A percentile compares a stretch with the other conserved stretches of the same genome.
These are phyloP conservation scores for Leccinum obscurum DNA, from an alignment of 768 basidiomycete species.

Conservation along the genomic window DNA sequence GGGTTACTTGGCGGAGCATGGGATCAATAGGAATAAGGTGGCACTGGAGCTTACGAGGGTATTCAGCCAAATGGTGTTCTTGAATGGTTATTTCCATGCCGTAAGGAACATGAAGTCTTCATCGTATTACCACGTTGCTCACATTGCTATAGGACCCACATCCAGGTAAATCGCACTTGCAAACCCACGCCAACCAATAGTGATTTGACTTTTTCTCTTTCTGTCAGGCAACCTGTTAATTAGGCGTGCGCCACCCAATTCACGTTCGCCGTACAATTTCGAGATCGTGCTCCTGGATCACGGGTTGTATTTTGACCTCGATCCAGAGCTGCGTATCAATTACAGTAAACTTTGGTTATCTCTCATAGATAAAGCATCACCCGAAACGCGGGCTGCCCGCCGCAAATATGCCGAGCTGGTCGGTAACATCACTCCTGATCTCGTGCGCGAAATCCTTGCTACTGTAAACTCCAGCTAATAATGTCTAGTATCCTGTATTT, in stretches of 20 bases:
- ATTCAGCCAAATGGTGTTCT: constrained; percentile 93
- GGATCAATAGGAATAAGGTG: constrained; percentile 93
- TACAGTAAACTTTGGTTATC: constrained; percentile 91
- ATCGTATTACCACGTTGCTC: constrained; percentile 9
- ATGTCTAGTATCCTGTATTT: constrained; percentile 81
- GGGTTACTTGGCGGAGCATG: constrained; percentile 72
- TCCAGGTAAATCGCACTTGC: constrained; percentile 50
- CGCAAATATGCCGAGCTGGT: constrained; percentile 87
- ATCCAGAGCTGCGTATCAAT: constrained; percentile 74
- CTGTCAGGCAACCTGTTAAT: constrained; percentile 84
- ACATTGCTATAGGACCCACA: constrained; percentile 71
- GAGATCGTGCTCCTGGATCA: constrained; percentile 96
- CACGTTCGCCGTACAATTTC: constrained; percentile 88
- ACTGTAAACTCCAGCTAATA: constrained; percentile 1
- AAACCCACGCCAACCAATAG: constrained; percentile 3
- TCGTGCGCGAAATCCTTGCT: constrained; percentile 48
- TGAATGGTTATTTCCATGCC: constrained; percentile 89
- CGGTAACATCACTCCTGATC: constrained; percentile 85
- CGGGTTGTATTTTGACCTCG: constrained; percentile 91
- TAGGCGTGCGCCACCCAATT: constrained; percentile 59
- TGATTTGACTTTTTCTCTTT: not conserved
- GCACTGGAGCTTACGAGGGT: constrained; percentile 87
- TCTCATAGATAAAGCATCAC: constrained; percentile 72
- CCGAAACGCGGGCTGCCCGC: constrained; percentile 62
- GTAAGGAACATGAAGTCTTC: constrained; percentile 42